phyloP scores from a whole-genome alignment of 1,284 basidiomycete genomes.

The Trichosporon sp. region DNA sequence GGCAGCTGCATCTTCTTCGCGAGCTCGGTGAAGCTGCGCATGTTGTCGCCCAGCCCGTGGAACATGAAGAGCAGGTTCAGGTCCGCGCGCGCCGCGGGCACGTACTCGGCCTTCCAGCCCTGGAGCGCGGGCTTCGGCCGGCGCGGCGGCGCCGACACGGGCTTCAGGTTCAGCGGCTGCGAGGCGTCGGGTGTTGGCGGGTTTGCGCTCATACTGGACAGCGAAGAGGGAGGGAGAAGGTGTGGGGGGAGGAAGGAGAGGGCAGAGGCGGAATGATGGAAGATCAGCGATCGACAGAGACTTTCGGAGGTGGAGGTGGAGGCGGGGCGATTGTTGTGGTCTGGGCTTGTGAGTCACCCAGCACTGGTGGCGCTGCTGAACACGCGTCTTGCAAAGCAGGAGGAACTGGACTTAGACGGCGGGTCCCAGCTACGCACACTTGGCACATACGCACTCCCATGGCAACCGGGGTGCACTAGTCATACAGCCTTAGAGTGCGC shows the following conservation, averaged over 20 bases:
- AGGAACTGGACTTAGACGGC: too few relatives aligned
- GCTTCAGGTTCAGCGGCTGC: background rate
- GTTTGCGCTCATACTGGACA: background rate
- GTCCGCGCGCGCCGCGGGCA: slow-evolving; percentile 49
- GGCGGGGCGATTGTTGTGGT: background rate
- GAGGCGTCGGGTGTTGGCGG: background rate
- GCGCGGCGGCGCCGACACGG: background rate
- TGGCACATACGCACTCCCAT: too few relatives aligned
- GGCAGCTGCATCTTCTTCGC: slow-evolving; percentile 72
- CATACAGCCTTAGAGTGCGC: too few relatives aligned
- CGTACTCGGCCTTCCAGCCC: background rate
- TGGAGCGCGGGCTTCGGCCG: background rate
- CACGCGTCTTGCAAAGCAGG: too few relatives aligned
- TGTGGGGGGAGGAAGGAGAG: background rate
- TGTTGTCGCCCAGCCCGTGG: slow-evolving; percentile 83
- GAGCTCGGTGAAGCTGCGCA: slow-evolving; percentile 67
- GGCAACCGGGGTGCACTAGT: too few relatives aligned
- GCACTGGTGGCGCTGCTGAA: too few relatives aligned
- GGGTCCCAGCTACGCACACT: too few relatives aligned
- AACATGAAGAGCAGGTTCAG: slow-evolving; percentile 80
- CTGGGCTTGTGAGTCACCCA: background rate
- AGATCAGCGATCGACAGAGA: background rate
- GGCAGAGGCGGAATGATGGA: background rate
- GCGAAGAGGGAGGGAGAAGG: background rate
- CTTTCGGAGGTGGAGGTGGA: background rate